Conservation (phyloP, 2,329 filamentous ascomycete species). For the Colletotrichum magnum region DNA sequence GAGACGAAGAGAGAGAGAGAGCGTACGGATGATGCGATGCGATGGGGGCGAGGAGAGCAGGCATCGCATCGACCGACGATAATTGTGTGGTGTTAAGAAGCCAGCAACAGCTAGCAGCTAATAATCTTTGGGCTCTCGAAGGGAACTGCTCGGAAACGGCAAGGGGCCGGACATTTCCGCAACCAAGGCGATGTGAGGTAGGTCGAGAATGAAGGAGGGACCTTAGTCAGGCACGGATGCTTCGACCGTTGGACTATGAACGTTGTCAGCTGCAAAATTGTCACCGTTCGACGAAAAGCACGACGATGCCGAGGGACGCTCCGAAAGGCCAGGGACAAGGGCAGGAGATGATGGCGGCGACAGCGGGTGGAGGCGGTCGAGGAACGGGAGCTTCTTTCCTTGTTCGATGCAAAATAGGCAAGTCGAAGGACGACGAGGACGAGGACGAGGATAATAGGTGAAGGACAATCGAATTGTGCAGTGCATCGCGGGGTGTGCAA, state of each 20-base stretch:
- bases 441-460: background rate
- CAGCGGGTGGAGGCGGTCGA: background rate
- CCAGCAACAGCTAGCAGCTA: background rate
- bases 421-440: background rate
- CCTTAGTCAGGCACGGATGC: no score
- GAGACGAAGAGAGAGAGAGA: background rate
- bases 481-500: constrained; percentile 6
- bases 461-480: constrained; percentile 14
- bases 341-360: constrained; percentile 21
- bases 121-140: background rate
- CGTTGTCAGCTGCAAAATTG: constrained; percentile 1
- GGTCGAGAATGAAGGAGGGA: background rate
- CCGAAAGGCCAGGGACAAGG: background rate
- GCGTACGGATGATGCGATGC: background rate
- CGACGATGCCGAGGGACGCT: constrained; percentile 15
- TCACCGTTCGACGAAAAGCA: background rate
- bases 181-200: background rate
- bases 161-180: constrained; percentile 32
- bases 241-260: no score
- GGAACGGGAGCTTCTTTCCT: constrained; percentile 25
- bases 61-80: background rate
- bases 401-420: constrained; percentile 15
- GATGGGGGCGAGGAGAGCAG: background rate
- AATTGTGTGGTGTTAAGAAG: background rate
- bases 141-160: background rate